Evolutionary conservation across 805 yeast genomes (phyloP).

Genomic region (Ogataea wickerhamii): DNA sequence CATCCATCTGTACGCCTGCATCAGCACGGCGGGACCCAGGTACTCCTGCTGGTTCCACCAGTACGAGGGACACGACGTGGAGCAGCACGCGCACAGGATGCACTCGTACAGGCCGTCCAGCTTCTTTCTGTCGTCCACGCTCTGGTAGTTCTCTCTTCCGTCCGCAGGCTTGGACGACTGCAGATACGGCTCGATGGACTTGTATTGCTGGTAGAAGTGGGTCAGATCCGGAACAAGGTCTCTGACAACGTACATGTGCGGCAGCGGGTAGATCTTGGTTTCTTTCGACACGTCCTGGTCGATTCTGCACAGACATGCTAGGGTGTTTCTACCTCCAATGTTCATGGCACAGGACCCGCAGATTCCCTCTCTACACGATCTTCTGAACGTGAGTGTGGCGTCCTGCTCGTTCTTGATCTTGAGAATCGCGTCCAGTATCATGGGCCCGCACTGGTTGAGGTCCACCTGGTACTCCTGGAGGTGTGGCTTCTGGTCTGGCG

Average conservation of each 20-base stretch:
- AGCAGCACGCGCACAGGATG: constrained; percentile 97
- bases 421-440: constrained; percentile 92
- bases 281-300: constrained; percentile 74
- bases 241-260: constrained; percentile 96
- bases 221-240: constrained; percentile 98
- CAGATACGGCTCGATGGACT: constrained; percentile 94
- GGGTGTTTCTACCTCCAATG: constrained; percentile 94
- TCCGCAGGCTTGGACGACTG: constrained; percentile 84
- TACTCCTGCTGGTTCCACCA: constrained; percentile 99
- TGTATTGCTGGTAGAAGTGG: constrained; percentile 96
- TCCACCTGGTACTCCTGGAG: constrained; percentile 82
- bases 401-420: constrained; percentile 97
- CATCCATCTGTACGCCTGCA: constrained; percentile 99
- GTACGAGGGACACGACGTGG: constrained; percentile 98
- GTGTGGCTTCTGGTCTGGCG: constrained; percentile 86
- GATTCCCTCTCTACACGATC: constrained; percentile 99
- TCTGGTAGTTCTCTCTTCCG: constrained; percentile 90
- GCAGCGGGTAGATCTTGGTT: constrained; percentile 89
- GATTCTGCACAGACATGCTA: constrained; percentile 94
- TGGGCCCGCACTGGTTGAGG: constrained; percentile 92
- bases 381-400: constrained; percentile 90
- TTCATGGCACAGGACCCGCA: constrained; percentile 99
- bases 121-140: constrained; percentile 89
- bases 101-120: constrained; percentile 97
- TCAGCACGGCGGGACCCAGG: constrained; percentile 96